Percentiles rank a stretch among this genome's conserved stretches.
These are phyloP conservation scores for Colletotrichum orchidophilum DNA, from an alignment of 2,329 filamentous ascomycete species.

Conservation along the genomic window DNA sequence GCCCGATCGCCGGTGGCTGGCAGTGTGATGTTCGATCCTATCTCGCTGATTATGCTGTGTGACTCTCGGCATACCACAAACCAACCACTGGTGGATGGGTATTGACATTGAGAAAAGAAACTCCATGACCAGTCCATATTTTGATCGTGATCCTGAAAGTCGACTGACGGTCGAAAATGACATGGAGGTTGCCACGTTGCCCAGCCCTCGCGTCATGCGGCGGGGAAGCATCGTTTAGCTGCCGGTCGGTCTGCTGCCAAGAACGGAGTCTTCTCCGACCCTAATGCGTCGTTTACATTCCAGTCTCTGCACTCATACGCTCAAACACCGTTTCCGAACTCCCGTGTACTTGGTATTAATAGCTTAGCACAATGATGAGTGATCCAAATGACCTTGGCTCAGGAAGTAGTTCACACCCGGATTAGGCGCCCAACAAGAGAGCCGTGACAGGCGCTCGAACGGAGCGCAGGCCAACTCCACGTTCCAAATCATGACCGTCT, in stretches of 20 bases:
- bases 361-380: not conserved
- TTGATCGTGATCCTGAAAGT: not conserved
- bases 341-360: not conserved
- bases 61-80: not conserved
- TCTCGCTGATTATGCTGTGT: not conserved
- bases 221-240: constrained; percentile 9
- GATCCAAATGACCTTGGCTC: no score
- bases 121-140: not conserved
- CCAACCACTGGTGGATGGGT: not conserved
- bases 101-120: not conserved
- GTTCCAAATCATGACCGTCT: no score
- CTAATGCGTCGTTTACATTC: not conserved
- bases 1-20: not conserved
- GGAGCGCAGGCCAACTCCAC: no score
- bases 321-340: not conserved
- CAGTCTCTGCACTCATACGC: no score
- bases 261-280: not conserved
- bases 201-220: not conserved
- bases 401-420: not conserved
- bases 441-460: not conserved
- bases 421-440: not conserved
- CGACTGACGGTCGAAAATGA: not conserved
- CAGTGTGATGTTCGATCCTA: not conserved
- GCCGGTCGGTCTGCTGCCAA: constrained; percentile 9
- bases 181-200: not conserved